Base-by-base conservation (phyloP, 116 monocot genomes). In the Posidonia oceanica region DNA sequence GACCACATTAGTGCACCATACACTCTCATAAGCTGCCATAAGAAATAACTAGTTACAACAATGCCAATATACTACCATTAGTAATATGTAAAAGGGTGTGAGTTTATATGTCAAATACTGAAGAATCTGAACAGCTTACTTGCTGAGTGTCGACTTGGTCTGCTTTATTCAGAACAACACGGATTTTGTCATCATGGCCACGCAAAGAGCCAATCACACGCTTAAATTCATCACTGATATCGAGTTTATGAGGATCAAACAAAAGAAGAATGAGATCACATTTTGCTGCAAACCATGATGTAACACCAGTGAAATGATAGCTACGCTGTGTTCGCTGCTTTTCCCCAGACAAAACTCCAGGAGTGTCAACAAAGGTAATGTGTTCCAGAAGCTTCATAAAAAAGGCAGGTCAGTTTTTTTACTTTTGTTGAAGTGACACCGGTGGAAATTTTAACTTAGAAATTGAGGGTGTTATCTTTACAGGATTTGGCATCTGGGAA, bases 1-100 rank as follows among this genome's bases (percentile, higher is more conserved):
- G 89, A 94, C 94, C 94, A 94, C 87, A 89, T 83, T 52, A 89
- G 74, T 67, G 94, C 94, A 62, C 94, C 94, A 78, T 94, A 94
- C 39, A 94, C 89, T 83, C 94, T 89, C 94, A 94, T 94, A 39
- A 94, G 81, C 94, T 94, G 87, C 36, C 10, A 74, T 14, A 52
- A 44, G 52, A 68, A 52, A 36, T 5, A 68, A 52, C 48, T 42
- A 29, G n/a, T 5, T 58, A n/a, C 18, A 21, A 20, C 2, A 36
- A 68, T 36, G 16, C 52, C 22, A 63, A 63, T 8, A 48, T 12
- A 10, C 48, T 48, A 48, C 7, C 8, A 10, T 12, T 48, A 48
- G 29, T 48, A 12, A 48, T 4, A 48, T 48, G 7, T 12, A 48
- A 48, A 48, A 48, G 48, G 48, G 48, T 48, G 48, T 48, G 7